A percentile compares a stretch with the other conserved stretches of the same genome.
Conservation (phyloP, 2,329 filamentous ascomycete genomes). For the Ciborinia camelliae region DNA sequence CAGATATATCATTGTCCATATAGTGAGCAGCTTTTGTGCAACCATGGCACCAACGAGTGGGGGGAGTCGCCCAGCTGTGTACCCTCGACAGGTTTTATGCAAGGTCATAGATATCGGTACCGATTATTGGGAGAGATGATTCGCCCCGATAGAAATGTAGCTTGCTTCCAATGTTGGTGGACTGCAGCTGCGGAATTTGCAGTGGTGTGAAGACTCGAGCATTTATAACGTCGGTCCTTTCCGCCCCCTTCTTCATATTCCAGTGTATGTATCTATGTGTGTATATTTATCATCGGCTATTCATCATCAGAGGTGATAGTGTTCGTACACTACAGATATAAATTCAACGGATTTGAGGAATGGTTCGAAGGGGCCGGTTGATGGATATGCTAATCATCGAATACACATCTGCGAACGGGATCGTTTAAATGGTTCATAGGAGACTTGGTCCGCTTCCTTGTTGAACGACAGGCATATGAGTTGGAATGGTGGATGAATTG, state of each 20-base stretch:
- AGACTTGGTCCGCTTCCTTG: background rate
- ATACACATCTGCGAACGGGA: background rate
- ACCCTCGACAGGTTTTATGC: slow-evolving; percentile 7
- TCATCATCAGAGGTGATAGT: background rate
- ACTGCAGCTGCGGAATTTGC: background rate
- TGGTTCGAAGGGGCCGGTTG: slow-evolving; percentile 1
- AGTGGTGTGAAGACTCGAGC: background rate
- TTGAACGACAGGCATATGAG: background rate
- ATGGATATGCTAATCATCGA: background rate
- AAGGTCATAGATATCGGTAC: background rate
- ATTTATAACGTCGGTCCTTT: background rate
- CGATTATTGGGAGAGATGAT: background rate
- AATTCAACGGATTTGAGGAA: background rate
- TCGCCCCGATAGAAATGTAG: background rate
- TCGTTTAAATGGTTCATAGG: background rate
- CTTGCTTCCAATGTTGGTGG: background rate
- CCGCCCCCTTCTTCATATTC: background rate
- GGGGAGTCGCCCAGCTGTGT: background rate
- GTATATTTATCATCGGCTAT: background rate
- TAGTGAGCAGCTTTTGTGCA: background rate
- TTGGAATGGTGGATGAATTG: slow-evolving; percentile 1
- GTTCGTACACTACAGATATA: background rate
- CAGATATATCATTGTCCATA: background rate
- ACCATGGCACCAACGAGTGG: background rate
- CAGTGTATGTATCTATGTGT: background rate